A percentile compares a stretch with the other conserved stretches of the same genome.
Evolutionary conservation across 2,329 filamentous ascomycete genomes (phyloP).

Genomic region (Cadophora malorum): DNA sequence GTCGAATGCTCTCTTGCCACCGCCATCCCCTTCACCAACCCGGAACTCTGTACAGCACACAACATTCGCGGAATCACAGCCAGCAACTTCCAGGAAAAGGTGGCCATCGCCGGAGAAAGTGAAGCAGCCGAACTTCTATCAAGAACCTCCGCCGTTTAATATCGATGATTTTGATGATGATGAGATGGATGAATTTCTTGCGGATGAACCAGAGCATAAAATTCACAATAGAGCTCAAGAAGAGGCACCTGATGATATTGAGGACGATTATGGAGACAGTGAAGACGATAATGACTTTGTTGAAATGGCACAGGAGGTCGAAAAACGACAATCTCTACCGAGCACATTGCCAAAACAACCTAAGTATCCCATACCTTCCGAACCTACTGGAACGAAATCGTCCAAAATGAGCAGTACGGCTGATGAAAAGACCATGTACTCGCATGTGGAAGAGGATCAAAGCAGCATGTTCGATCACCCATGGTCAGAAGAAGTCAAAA

Average conservation of each 20-base stretch:
- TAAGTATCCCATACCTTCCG: conserved; percentile 25
- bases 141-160: conserved; percentile 32
- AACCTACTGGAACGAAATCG: conserved; percentile 21
- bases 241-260: conserved; percentile 8
- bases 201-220: conserved; percentile 38
- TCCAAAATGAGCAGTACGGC: conserved; percentile 28
- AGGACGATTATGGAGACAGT: conserved; percentile 33
- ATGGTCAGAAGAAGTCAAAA: conserved; percentile 88
- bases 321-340: conserved; percentile 45
- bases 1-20: neutral
- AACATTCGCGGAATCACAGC: neutral
- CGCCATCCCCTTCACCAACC: conserved; percentile 28
- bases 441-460: conserved; percentile 45
- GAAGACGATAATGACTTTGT: conserved; percentile 44
- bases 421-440: conserved; percentile 42
- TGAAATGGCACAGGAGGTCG: conserved; percentile 51
- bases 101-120: conserved; percentile 13
- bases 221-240: conserved; percentile 21
- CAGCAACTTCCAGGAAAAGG: neutral
- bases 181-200: conserved; percentile 36
- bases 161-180: conserved; percentile 39
- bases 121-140: conserved; percentile 36
- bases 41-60: conserved; percentile 1
- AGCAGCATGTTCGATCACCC: conserved; percentile 66
- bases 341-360: conserved; percentile 11